Evolutionary conservation across 208 protist species (phyloP).

Genomic region (Leishmania gerbilli): DNA sequence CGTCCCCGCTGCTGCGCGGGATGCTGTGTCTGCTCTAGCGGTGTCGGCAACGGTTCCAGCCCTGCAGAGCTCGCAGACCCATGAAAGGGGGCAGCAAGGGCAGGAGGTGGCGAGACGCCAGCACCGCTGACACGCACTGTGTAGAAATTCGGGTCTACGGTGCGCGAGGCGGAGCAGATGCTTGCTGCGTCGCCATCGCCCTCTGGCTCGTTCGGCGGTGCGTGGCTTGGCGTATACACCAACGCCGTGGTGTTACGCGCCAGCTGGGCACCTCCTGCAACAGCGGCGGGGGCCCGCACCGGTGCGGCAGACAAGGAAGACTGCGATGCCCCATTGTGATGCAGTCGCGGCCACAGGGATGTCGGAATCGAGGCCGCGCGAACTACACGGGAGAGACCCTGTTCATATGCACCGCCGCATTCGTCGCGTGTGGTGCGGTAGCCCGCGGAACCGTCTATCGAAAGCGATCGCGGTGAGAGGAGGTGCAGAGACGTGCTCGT

Average conservation of each 20-base stretch:
- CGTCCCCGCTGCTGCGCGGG: not conserved
- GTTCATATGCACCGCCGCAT: not conserved
- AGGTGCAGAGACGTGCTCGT: not conserved
- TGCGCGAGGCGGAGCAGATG: not conserved
- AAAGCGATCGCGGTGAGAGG: constrained; percentile 12
- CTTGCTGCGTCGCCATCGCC: no score
- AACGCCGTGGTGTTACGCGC: not conserved
- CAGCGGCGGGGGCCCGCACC: not conserved
- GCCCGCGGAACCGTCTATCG: not conserved
- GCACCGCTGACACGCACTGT: not conserved
- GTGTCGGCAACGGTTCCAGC: not conserved
- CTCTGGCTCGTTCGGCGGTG: not conserved
- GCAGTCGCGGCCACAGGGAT: constrained; percentile 17
- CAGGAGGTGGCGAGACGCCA: not conserved
- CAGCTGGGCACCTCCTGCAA: not conserved
- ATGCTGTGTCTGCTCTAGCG: not conserved
- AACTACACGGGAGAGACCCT: not conserved
- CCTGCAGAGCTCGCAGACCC: not conserved
- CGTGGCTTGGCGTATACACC: no score
- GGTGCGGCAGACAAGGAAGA: not conserved
- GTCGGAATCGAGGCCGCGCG: constrained; percentile 18
- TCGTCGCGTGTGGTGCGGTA: not conserved
- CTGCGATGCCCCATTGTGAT: not conserved
- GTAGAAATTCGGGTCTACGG: constrained; percentile 2
- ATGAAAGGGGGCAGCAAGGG: not conserved